Percentiles rank a stretch among this genome's conserved stretches.
Conservation (phyloP, 208 protist genomes). For the Acanthamoeba quina region DNA sequence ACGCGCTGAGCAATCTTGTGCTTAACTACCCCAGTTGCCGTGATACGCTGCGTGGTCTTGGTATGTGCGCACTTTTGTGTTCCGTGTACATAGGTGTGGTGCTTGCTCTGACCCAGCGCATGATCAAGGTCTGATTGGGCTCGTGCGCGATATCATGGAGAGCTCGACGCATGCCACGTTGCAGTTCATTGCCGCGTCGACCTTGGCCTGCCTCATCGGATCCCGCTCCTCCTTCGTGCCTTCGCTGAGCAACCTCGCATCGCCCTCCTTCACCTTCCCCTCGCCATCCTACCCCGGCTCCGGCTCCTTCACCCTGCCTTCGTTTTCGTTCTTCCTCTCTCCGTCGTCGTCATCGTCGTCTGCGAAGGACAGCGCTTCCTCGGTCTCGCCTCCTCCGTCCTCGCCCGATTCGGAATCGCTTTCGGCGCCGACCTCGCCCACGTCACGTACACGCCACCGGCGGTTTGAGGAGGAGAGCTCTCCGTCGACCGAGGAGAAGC, state of each 20-base stretch:
- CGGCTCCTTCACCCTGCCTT: not conserved
- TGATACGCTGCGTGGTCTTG: conserved; percentile 22
- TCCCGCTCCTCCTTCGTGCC: conserved; percentile 1
- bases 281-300: not conserved
- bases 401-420: not conserved
- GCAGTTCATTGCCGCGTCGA: conserved; percentile 49
- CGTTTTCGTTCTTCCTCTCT: conserved; percentile 10
- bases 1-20: conserved; percentile 29
- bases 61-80: not conserved
- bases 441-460: not conserved
- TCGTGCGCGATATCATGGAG: conserved; percentile 52
- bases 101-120: not conserved
- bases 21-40: conserved; percentile 40
- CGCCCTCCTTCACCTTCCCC: conserved; percentile 41
- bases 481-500: not conserved
- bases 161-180: conserved; percentile 47
- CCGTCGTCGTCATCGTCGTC: not conserved
- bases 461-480: not conserved
- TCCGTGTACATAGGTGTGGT: not conserved
- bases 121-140: not conserved
- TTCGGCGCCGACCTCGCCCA: conserved; percentile 32
- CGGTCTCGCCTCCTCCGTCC: not conserved
- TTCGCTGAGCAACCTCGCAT: not conserved
- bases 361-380: not conserved
- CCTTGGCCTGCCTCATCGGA: conserved; percentile 13